These are phyloP conservation scores for Carex myosuroides DNA, from an alignment of 176 grass and related monocot species.

Conservation along the genomic window DNA sequence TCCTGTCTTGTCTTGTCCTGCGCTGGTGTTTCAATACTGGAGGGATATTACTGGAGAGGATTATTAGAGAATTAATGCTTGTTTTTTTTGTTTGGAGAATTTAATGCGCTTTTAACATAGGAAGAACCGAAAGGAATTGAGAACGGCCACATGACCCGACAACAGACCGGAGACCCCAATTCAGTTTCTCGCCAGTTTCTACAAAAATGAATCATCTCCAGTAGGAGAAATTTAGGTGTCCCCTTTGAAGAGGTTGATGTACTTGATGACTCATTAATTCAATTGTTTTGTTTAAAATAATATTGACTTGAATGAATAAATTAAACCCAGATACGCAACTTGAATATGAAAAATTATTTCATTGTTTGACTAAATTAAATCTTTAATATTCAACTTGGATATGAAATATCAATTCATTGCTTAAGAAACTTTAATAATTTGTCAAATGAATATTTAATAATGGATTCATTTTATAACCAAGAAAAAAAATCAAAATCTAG, in stretches of 20 bases:
- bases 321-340: neutral
- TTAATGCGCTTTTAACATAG: neutral
- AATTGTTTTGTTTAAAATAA: neutral
- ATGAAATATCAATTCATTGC: neutral
- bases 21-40: neutral
- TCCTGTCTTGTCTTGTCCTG: neutral
- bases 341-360: neutral
- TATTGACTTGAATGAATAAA: neutral
- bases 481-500: neutral
- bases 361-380: neutral
- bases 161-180: neutral
- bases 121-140: neutral
- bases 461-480: neutral
- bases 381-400: neutral
- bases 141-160: neutral
- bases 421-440: neutral
- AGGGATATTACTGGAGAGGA: neutral
- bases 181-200: neutral
- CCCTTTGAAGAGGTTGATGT: neutral
- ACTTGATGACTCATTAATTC: neutral
- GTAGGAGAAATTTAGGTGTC: neutral
- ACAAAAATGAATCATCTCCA: neutral
- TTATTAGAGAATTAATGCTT: neutral
- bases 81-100: neutral
- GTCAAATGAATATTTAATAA: neutral